Base-by-base conservation (phyloP, 1,284 basidiomycete species). In the Rhizopogon parksii region DNA sequence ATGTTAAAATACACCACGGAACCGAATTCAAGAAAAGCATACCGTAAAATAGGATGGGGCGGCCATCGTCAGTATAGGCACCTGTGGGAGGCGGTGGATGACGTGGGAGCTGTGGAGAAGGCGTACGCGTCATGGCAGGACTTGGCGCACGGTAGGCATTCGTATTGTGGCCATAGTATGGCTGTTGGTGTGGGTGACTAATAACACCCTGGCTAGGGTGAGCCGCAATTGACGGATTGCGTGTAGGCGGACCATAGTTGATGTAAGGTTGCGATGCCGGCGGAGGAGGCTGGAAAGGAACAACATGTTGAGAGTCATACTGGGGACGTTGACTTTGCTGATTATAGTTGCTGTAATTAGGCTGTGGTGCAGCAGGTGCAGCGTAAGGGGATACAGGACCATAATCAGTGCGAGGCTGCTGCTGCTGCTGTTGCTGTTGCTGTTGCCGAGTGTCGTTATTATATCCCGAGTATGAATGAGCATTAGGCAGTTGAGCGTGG, bases 1-100 rank as follows among this genome's bases (percentile, higher is more conserved):
- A 45, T 19, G n/a, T 39, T 46, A 24, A 17, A 50, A 36, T 17
- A 15, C 19, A 21, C 12, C n/a, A 36, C 50, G 19, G 4, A 46
- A 21, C 34, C 48, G 32, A 36, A 53, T 19, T 50, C 43, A 50
- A 37, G n/a, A 55, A 14, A 40, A 63, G 21, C 71, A 52, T 53
- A 88, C 88, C 88, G 61, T 93, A 93, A 70, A 95, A 94, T 59
- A 92, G 61, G 38, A 95, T 85, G 2, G 81, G 80, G 40, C 78
- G 75, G 0, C 91, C 91, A 47, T 85, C 81, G 51, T 92, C 88
- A 25, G 86, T 89, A 51, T 81, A 83, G 59, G 86, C 79, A 0
- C 82, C 80, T 2, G 84, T 84, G 7, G 82, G 80, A 6, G 80
- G 71, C 5, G 63, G 60, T 2, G 50, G 55, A 1, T 49, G 50